A percentile compares a stretch with the other conserved stretches of the same genome.
Conservation (phyloP, 208 protist species). For the Crithidia brevicula region DNA sequence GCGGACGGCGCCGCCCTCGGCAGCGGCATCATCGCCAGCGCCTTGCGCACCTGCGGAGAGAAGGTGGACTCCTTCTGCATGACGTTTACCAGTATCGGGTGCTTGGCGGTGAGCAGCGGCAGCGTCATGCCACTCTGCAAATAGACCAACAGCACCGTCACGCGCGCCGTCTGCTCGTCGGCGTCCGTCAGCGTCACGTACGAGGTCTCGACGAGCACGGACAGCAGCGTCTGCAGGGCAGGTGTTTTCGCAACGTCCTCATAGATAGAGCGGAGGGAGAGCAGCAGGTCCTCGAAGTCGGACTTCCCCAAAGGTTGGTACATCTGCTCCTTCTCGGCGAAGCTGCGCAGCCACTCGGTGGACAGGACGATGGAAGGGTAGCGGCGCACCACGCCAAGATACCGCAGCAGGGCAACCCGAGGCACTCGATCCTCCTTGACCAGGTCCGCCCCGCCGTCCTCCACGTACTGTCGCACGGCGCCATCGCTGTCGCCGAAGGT, state of each 20-base stretch:
- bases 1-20: constrained; percentile 20
- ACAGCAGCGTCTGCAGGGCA: constrained; percentile 61
- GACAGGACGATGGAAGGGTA: constrained; percentile 40
- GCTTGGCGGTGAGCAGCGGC: constrained; percentile 54
- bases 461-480: constrained; percentile 54
- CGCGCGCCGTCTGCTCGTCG: constrained; percentile 55
- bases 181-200: constrained; percentile 32
- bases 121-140: constrained; percentile 73
- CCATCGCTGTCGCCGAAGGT: constrained; percentile 58
- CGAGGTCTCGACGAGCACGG: constrained; percentile 36
- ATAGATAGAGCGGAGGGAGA: constrained; percentile 67
- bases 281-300: constrained; percentile 65
- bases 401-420: constrained; percentile 46
- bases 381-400: constrained; percentile 59
- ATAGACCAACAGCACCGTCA: constrained; percentile 72
- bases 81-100: constrained; percentile 38
- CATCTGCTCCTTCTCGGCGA: constrained; percentile 29
- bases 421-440: constrained; percentile 28
- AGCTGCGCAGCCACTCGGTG: constrained; percentile 60
- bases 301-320: constrained; percentile 5
- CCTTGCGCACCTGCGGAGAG: constrained; percentile 47
- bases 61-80: constrained; percentile 31
- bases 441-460: constrained; percentile 56
- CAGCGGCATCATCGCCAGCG: constrained; percentile 67
- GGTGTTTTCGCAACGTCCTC: constrained; percentile 57